Percentiles rank a stretch among this genome's conserved stretches.
Conservation (phyloP, 2,329 filamentous ascomycete genomes). For the Claviceps humidiphila region DNA sequence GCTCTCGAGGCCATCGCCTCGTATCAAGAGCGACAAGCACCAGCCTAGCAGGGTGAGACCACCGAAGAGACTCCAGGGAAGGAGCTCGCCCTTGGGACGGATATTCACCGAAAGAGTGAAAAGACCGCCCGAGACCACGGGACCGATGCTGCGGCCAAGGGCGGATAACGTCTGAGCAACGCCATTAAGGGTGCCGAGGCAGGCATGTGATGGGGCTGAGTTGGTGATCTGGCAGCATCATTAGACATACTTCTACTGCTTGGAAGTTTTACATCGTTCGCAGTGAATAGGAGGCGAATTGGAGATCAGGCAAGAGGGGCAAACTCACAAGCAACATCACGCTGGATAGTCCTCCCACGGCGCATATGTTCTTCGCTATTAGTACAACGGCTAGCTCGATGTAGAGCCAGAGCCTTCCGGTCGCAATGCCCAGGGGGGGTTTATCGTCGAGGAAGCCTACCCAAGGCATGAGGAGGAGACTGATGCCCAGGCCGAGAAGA, state of each 20-base stretch:
- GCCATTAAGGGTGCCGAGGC: constrained; percentile 81
- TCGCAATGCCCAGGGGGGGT: constrained; percentile 42
- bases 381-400: constrained; percentile 67
- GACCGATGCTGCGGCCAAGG: constrained; percentile 75
- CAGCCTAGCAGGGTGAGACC: constrained; percentile 73
- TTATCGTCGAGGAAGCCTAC: constrained; percentile 61
- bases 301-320: neutral
- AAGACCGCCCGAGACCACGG: constrained; percentile 74
- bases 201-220: constrained; percentile 72
- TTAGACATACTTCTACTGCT: neutral
- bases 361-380: constrained; percentile 78
- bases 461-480: constrained; percentile 81
- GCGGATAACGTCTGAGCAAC: constrained; percentile 89
- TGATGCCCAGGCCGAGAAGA: constrained; percentile 65
- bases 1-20: constrained; percentile 47
- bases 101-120: constrained; percentile 69
- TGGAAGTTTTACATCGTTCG: neutral
- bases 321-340: constrained; percentile 72
- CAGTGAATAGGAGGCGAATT: too few species aligned
- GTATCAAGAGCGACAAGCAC: constrained; percentile 64
- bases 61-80: constrained; percentile 81
- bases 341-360: constrained; percentile 80
- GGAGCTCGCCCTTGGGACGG: constrained; percentile 64
- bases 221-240: constrained; percentile 62
- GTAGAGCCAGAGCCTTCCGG: constrained; percentile 60